Percentiles rank a stretch among this genome's conserved stretches.
Evolutionary conservation across 1,139 yeast genomes (phyloP).

Genomic region (Blastobotrys petasosporus): DNA sequence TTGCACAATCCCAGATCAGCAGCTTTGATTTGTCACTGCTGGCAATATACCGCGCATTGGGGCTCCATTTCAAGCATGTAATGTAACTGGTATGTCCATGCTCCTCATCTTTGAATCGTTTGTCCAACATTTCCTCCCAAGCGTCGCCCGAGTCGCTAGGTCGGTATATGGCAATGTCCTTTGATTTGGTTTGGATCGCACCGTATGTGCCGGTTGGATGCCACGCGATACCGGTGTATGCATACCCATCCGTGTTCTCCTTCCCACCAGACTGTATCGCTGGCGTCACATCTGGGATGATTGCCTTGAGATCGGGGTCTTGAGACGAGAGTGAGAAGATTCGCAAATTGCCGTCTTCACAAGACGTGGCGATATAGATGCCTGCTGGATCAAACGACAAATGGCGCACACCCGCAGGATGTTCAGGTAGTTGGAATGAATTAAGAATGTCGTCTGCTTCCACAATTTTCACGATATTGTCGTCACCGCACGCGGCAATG

Average conservation of each 20-base stretch:
- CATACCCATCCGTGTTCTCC: neutral
- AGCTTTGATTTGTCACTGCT: conserved; percentile 45
- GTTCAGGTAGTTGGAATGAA: conserved; percentile 28
- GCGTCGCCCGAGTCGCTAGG: conserved; percentile 15
- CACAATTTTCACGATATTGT: conserved; percentile 52
- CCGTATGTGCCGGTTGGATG: conserved; percentile 58
- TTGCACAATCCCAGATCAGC: conserved; percentile 47
- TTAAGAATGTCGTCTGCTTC: conserved; percentile 41
- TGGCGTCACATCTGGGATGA: conserved; percentile 32
- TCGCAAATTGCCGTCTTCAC: conserved; percentile 61
- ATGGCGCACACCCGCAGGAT: conserved; percentile 50
- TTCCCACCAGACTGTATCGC: conserved; percentile 29
- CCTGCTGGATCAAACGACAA: conserved; percentile 58
- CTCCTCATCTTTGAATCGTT: conserved; percentile 4
- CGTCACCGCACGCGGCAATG: conserved; percentile 73
- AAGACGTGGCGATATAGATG: conserved; percentile 54
- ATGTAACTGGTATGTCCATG: conserved; percentile 28
- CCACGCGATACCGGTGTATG: conserved; percentile 47
- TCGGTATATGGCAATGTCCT: conserved; percentile 34
- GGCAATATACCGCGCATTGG: conserved; percentile 55
- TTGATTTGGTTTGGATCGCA: conserved; percentile 48
- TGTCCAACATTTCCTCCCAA: conserved; percentile 15
- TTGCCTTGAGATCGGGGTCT: conserved; percentile 36
- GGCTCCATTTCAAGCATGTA: conserved; percentile 53
- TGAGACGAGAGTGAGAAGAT: conserved; percentile 54